phyloP scores from a whole-genome alignment of 225 moss, liverwort and hornwort genomes.

The Neckera pumila region DNA sequence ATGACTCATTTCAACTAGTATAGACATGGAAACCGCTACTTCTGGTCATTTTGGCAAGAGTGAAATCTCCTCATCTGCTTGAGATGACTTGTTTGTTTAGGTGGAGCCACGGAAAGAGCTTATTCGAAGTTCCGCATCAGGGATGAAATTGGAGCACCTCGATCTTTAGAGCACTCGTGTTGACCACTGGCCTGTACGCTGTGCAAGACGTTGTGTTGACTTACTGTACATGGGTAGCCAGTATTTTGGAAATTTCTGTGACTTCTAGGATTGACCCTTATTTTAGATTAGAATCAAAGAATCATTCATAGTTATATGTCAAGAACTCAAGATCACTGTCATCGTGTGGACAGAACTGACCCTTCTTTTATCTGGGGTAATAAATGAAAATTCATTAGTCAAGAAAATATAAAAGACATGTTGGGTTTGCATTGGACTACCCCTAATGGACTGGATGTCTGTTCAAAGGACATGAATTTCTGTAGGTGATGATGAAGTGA shows the following conservation, averaged over 20 bases:
- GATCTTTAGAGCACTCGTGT: conserved; percentile 14
- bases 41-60: not conserved
- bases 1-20: not conserved
- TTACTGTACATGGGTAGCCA: not conserved
- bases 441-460: not conserved
- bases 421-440: not conserved
- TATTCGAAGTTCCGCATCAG: conserved; percentile 56
- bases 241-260: not conserved
- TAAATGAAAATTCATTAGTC: not conserved
- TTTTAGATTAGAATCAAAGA: not conserved
- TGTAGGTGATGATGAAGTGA: not conserved
- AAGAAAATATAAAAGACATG: not conserved
- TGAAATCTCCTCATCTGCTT: not conserved
- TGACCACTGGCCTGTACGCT: not conserved
- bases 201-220: not conserved
- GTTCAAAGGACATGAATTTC: not conserved
- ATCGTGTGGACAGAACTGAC: not conserved
- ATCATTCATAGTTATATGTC: not conserved
- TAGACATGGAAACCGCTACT: not conserved
- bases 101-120: conserved; percentile 88
- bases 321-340: not conserved
- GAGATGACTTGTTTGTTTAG: conserved; percentile 8
- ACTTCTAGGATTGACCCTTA: not conserved
- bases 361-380: conserved; percentile 4
- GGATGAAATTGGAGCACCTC: conserved; percentile 33